Conservation (phyloP, 1,284 basidiomycete species). For the Quambalaria eucalypti region DNA sequence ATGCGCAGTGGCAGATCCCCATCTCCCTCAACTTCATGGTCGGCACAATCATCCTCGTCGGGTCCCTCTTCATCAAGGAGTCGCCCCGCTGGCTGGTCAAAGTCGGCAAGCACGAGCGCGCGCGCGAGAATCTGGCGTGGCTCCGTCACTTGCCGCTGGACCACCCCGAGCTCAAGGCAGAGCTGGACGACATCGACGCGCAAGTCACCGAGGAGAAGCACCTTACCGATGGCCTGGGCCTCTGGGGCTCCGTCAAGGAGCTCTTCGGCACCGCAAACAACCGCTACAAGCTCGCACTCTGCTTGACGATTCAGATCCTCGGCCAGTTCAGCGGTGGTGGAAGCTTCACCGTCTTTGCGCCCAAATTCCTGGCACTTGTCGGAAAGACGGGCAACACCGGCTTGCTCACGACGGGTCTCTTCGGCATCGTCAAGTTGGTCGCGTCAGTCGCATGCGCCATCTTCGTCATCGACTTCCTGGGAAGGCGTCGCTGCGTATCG, state of each 20-base stretch:
- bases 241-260: slow-evolving; percentile 7
- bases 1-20: slow-evolving; percentile 19
- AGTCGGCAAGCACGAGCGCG: slow-evolving; percentile 18
- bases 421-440: slow-evolving; percentile 31
- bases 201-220: slow-evolving; percentile 19
- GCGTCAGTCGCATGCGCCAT: slow-evolving; percentile 24
- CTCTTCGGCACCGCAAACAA: slow-evolving; percentile 7
- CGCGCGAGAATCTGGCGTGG: slow-evolving; percentile 17
- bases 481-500: slow-evolving; percentile 22
- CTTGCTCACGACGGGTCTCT: slow-evolving; percentile 24
- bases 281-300: slow-evolving; percentile 23
- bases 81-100: slow-evolving; percentile 32
- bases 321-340: slow-evolving; percentile 28
- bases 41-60: slow-evolving; percentile 20
- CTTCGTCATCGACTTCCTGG: slow-evolving; percentile 28
- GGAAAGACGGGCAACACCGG: slow-evolving; percentile 20
- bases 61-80: slow-evolving; percentile 20
- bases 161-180: slow-evolving; percentile 14
- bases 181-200: slow-evolving; percentile 16
- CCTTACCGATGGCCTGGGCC: slow-evolving; percentile 2
- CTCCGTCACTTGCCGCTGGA: slow-evolving; percentile 21
- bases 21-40: slow-evolving; percentile 28
- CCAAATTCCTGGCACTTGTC: slow-evolving; percentile 22
- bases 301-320: slow-evolving; percentile 26
- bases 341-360: slow-evolving; percentile 17